phyloP scores from a whole-genome alignment of 1,139 yeast species.

The Hemisphaericaspora xylanilytica region DNA sequence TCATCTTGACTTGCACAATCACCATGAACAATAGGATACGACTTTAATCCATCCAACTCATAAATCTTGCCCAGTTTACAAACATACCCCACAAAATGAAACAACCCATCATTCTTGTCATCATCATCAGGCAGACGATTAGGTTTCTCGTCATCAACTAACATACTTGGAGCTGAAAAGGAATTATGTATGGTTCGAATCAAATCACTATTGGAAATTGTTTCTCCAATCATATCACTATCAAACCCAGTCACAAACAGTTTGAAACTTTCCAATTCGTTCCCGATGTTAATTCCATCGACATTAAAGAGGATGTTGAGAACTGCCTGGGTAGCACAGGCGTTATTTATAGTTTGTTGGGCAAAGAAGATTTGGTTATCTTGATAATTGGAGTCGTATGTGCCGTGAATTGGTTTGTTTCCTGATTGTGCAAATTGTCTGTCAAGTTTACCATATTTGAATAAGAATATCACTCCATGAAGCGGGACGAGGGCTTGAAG shows the following conservation, averaged over 20 bases:
- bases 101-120: conserved; percentile 53
- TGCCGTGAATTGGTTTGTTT: conserved; percentile 43
- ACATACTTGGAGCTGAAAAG: conserved; percentile 53
- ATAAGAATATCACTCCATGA: conserved; percentile 62
- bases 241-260: conserved; percentile 56
- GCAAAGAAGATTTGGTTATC: conserved; percentile 54
- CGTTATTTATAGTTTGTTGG: conserved; percentile 64
- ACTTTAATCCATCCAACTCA: conserved; percentile 66
- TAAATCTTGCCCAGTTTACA: conserved; percentile 49
- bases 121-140: conserved; percentile 28
- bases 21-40: conserved; percentile 57
- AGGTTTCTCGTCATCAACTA: conserved; percentile 43
- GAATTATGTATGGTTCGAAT: conserved; percentile 63
- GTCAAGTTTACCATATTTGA: conserved; percentile 54
- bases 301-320: conserved; percentile 51
- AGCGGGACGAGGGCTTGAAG: conserved; percentile 42
- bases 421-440: conserved; percentile 25
- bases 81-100: conserved; percentile 61
- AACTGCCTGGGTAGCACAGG: conserved; percentile 81
- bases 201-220: conserved; percentile 59
- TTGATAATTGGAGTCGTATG: conserved; percentile 40
- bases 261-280: conserved; percentile 47
- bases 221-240: conserved; percentile 59
- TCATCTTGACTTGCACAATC: conserved; percentile 38
- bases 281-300: conserved; percentile 46